Percentiles rank a stretch among this genome's conserved stretches.
Conservation (phyloP, 2,329 filamentous ascomycete species). For the Nemania bipapillata region DNA sequence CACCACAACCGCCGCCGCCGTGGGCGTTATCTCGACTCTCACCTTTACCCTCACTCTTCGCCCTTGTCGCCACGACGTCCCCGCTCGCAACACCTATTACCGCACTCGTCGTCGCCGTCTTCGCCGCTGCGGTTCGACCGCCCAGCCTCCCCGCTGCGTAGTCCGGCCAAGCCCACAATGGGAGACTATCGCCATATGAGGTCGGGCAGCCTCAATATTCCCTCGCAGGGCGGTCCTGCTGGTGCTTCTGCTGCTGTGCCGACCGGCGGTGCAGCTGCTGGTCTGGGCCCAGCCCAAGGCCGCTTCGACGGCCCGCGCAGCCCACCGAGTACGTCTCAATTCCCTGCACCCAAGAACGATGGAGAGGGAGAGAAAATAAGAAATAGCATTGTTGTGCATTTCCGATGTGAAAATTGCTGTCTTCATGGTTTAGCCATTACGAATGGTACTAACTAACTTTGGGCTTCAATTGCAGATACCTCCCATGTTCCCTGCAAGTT, state of each 20-base stretch:
- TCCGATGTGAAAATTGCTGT: neutral
- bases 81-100: slow-evolving; percentile 13
- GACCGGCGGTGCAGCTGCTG: slow-evolving; percentile 45
- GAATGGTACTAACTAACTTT: slow-evolving; percentile 26
- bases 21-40: slow-evolving; percentile 32
- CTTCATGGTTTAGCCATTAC: neutral
- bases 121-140: slow-evolving; percentile 38
- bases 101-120: slow-evolving; percentile 11
- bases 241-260: slow-evolving; percentile 40
- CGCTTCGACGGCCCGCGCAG: slow-evolving; percentile 70
- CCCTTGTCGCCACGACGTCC: slow-evolving; percentile 10
- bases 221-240: slow-evolving; percentile 54
- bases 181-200: slow-evolving; percentile 68
- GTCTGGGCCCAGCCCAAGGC: slow-evolving; percentile 42
- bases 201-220: slow-evolving; percentile 67
- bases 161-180: slow-evolving; percentile 48
- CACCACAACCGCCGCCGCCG: slow-evolving; percentile 36
- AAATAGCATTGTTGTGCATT: neutral
- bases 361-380: neutral
- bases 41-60: slow-evolving; percentile 25
- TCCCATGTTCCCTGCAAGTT: slow-evolving; percentile 99
- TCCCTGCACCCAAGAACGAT: neutral
- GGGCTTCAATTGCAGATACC: slow-evolving; percentile 71
- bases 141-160: slow-evolving; percentile 30
- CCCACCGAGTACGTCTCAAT: slow-evolving; percentile 66